These are phyloP conservation scores for Pseudogymnoascus destructans DNA, from an alignment of 2,329 filamentous ascomycete genomes.

Conservation along the genomic window DNA sequence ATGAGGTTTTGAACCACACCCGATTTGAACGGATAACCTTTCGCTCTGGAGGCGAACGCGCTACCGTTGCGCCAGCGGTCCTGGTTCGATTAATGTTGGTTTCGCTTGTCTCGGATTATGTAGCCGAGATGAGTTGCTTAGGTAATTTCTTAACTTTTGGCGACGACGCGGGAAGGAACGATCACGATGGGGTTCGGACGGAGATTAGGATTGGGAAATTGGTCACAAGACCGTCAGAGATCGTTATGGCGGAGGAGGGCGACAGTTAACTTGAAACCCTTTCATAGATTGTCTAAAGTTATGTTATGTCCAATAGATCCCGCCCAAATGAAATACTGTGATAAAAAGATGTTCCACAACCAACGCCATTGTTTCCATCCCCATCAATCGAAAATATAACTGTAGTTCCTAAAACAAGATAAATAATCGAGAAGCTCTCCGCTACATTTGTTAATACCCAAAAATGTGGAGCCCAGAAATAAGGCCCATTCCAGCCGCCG, in stretches of 20 bases:
- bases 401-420: neutral
- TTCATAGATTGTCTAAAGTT: neutral
- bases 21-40: slow-evolving; percentile 11
- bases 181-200: neutral
- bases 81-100: slow-evolving; percentile 1
- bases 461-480: neutral
- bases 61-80: slow-evolving; percentile 10
- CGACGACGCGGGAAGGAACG: neutral
- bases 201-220: neutral
- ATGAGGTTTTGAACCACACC: slow-evolving; percentile 10
- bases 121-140: neutral
- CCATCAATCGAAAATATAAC: neutral
- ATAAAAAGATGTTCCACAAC: neutral
- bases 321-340: neutral
- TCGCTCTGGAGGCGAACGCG: slow-evolving; percentile 10
- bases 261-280: neutral
- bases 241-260: neutral
- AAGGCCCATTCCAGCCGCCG: neutral
- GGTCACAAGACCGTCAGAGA: neutral
- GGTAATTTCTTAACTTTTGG: neutral
- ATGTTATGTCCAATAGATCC: neutral
- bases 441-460: slow-evolving; percentile 2
- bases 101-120: neutral
- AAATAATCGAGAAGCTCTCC: neutral
- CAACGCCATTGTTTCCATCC: slow-evolving; percentile 1